Conservation (phyloP, 1,284 basidiomycete genomes). For the Grifola frondosa region DNA sequence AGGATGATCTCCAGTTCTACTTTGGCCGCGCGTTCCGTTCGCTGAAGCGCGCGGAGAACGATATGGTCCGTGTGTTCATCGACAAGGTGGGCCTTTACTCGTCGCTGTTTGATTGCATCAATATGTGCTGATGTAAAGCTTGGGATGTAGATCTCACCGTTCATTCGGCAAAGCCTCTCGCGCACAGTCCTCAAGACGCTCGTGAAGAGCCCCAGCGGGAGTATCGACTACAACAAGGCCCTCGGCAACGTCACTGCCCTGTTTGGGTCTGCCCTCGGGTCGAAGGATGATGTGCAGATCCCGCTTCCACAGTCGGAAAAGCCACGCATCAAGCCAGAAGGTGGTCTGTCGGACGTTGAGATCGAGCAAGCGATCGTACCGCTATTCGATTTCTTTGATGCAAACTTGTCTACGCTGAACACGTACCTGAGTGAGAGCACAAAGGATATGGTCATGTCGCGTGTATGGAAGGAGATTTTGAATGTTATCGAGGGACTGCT, state of each 20-base stretch:
- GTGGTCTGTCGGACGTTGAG: slow-evolving; percentile 87
- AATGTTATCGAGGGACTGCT: slow-evolving; percentile 86
- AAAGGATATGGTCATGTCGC: slow-evolving; percentile 91
- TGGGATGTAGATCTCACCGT: slow-evolving; percentile 80
- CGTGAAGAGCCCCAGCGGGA: slow-evolving; percentile 60
- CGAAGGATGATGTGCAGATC: slow-evolving; percentile 67
- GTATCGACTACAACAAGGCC: slow-evolving; percentile 83
- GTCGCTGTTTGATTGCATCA: background rate
- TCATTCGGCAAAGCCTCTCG: slow-evolving; percentile 90
- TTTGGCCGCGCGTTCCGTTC: slow-evolving; percentile 96
- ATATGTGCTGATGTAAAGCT: background rate
- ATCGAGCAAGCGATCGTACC: slow-evolving; percentile 93
- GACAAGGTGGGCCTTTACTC: slow-evolving; percentile 73
- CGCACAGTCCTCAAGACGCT: slow-evolving; percentile 75
- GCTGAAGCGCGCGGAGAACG: slow-evolving; percentile 90
- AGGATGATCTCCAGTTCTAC: slow-evolving; percentile 97
- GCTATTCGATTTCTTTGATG: slow-evolving; percentile 96
- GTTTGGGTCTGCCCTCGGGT: slow-evolving; percentile 73
- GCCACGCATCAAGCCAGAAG: slow-evolving; percentile 68
- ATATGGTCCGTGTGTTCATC: slow-evolving; percentile 96
- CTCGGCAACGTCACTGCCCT: slow-evolving; percentile 78
- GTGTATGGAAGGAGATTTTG: slow-evolving; percentile 97
- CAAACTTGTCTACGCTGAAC: slow-evolving; percentile 90
- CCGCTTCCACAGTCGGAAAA: slow-evolving; percentile 74
- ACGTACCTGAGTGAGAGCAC: slow-evolving; percentile 83